Conservation (phyloP, 2,329 filamentous ascomycete species). For the Xenosphaeropsis pyriputrescens region DNA sequence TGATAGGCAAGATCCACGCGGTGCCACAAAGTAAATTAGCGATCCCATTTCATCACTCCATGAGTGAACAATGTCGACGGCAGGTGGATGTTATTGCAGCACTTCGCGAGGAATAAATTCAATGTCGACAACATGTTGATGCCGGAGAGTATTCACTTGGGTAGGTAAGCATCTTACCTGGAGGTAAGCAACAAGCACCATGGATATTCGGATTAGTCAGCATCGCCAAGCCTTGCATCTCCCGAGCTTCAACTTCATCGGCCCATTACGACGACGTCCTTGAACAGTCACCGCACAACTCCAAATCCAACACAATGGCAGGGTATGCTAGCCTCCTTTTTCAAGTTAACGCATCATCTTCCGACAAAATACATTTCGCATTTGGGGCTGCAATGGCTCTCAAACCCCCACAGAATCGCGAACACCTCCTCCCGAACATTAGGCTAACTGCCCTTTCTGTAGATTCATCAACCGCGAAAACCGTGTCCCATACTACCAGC, state of each 20-base stretch:
- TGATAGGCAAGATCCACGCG: constrained; percentile 6
- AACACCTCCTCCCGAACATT: constrained; percentile 1
- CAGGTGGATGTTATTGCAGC: too few species aligned
- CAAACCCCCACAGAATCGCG: neutral
- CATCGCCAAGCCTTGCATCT: constrained; percentile 4
- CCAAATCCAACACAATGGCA: constrained; percentile 15
- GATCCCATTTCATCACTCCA: constrained; percentile 11
- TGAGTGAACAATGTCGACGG: neutral
- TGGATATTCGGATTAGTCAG: constrained; percentile 7
- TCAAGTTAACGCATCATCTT: neutral
- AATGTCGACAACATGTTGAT: too few species aligned
- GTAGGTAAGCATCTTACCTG: neutral
- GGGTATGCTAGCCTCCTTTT: constrained; percentile 12
- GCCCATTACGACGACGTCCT: constrained; percentile 3
- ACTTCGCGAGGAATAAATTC: too few species aligned
- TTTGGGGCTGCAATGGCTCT: constrained; percentile 1
- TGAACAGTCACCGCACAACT: constrained; percentile 1
- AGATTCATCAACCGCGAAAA: constrained; percentile 57
- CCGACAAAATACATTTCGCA: neutral
- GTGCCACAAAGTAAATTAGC: neutral
- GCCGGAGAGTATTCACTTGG: neutral
- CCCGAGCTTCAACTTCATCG: constrained; percentile 9
- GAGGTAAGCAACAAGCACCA: neutral
- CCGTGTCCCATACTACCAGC: constrained; percentile 62
- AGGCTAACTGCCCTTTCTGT: constrained; percentile 8